Conservation (phyloP, 345 rosid species). For the Eucalyptus sp. region DNA sequence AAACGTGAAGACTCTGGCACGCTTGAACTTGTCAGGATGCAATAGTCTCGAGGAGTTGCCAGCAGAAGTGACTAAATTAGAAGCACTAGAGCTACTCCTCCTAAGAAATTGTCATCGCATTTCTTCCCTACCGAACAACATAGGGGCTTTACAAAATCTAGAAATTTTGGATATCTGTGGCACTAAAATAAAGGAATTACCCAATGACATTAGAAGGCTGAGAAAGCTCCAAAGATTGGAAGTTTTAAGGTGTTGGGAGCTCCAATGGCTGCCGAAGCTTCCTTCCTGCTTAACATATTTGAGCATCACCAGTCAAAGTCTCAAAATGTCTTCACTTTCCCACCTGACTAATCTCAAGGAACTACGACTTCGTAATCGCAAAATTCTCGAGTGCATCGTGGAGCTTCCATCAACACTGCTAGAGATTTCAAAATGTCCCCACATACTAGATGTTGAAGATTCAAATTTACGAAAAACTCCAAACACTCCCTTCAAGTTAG, state of each 20-base stretch:
- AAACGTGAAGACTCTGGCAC: neutral
- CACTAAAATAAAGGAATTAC: fast-evolving
- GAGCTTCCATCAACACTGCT: neutral
- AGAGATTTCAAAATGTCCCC: neutral
- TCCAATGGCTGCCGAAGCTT: fast-evolving
- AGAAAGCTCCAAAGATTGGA: neutral
- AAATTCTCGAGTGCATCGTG: fast-evolving
- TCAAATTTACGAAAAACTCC: neutral
- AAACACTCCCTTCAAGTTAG: neutral
- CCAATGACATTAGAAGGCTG: neutral
- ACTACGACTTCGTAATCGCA: fast-evolving
- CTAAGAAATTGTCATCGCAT: fast-evolving
- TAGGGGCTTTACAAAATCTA: neutral
- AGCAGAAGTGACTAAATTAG: neutral
- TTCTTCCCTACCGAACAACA: neutral
- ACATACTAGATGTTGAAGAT: no score
- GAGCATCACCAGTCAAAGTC: neutral
- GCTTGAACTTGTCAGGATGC: neutral
- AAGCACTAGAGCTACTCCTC: neutral
- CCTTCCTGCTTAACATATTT: neutral
- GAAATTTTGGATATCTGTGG: fast-evolving
- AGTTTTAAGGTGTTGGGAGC: neutral
- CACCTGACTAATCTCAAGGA: fast-evolving
- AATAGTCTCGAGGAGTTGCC: neutral
- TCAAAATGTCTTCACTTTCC: neutral